Evolutionary conservation across 1,284 basidiomycete species (phyloP), one percentile per base, ranked within the genome.

Genomic region (Stygiomarasmius scandens): DNA sequence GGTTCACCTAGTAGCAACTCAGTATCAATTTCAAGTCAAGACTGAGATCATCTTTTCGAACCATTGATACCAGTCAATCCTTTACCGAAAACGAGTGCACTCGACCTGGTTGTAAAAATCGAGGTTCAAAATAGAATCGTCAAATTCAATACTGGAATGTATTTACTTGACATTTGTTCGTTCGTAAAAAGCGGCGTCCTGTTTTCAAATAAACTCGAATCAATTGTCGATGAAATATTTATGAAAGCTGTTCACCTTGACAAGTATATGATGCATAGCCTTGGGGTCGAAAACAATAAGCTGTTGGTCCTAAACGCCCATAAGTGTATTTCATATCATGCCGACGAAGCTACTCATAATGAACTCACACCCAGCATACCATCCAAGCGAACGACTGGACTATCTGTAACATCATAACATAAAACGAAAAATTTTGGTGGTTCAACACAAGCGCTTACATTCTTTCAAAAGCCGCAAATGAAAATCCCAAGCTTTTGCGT

Each of bases 231-330:
- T 32, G 29, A 12, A 32, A 32, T n/a, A 32, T 32, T 12, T 32
- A 12, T 19, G 9, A 19, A 36, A 22, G 3, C n/a, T 8, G 19
- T 55, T 10, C 23, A 63, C 65, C 52, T 65, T 72, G 20, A 72
- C 67, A 22, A 74, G 43, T 32, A 74, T 68, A 32, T 71, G 68
- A 46, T 74, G 66, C 49, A 74, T 45, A 4, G 71, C 71, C 55
- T 67, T 66, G 12, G 72, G 69, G 49, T 74, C 72, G 22, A 66
- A 71, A 2, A 66, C 64, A 38, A 69, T 65, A n/a, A 72, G 55
- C 48, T 62, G 58, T 38, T 63, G 67, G 43, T 64, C 63, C 67
- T 71, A 19, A 22, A n/a, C 9, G 3, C 6, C 22, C 5, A 32
- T 41, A 19, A 8, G 38, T 16, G 11, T 41, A 19, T 9, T n/a